phyloP scores from a whole-genome alignment of 2,329 filamentous ascomycete species.

The Dothiorella sarmentorum region DNA sequence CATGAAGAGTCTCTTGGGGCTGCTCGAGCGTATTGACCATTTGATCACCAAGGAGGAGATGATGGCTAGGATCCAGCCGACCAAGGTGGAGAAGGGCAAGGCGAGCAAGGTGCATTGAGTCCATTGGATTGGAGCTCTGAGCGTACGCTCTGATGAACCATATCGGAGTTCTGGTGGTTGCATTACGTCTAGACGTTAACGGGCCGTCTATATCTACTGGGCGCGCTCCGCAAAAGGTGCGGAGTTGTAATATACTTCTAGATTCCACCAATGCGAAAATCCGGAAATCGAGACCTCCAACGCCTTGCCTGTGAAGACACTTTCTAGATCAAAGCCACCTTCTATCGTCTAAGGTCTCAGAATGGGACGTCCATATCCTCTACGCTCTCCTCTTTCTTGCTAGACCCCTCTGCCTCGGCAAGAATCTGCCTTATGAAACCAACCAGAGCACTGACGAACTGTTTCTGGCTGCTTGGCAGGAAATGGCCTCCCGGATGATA shows the following conservation, averaged over 20 bases:
- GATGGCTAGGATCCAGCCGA: slow-evolving; percentile 64
- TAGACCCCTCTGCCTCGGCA: slow-evolving; percentile 37
- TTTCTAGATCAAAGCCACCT: background rate
- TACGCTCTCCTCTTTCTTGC: slow-evolving; percentile 53
- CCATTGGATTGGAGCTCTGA: background rate
- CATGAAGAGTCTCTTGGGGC: slow-evolving; percentile 86
- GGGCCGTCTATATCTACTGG: background rate
- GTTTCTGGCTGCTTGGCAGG: slow-evolving; percentile 72
- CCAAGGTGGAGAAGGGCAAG: slow-evolving; percentile 51
- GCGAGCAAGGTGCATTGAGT: slow-evolving; percentile 35
- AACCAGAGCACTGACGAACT: slow-evolving; percentile 73
- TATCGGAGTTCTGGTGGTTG: slow-evolving; percentile 7
- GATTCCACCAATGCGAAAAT: slow-evolving; percentile 13
- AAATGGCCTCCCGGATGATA: slow-evolving; percentile 89
- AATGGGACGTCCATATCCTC: slow-evolving; percentile 70
- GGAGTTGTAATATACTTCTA: slow-evolving; percentile 19
- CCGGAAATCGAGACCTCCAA: background rate
- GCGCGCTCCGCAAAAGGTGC: slow-evolving; percentile 1
- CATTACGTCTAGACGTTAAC: slow-evolving; percentile 15
- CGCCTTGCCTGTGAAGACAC: background rate
- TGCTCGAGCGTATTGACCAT: slow-evolving; percentile 90
- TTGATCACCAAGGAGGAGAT: slow-evolving; percentile 99
- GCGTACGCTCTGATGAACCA: background rate
- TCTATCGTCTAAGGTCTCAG: slow-evolving; percentile 27
- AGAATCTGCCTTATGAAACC: slow-evolving; percentile 63